A percentile compares a stretch with the other conserved stretches of the same genome.
These are phyloP conservation scores for Calophaca sinica DNA, from an alignment of 306 rosid genomes.

Conservation along the genomic window DNA sequence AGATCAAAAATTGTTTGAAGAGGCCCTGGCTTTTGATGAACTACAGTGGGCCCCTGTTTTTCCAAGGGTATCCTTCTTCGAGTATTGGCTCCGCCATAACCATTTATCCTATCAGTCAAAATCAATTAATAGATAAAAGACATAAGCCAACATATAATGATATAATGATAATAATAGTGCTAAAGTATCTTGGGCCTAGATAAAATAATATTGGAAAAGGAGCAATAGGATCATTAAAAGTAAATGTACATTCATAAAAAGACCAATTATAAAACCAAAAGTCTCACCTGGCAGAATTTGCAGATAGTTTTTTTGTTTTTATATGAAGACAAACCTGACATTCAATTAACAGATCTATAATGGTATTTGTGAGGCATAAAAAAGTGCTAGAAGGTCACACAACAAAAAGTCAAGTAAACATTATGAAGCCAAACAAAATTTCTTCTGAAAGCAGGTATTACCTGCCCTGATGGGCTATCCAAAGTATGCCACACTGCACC, in stretches of 20 bases:
- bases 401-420: slow-evolving; percentile 33
- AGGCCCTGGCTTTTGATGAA: slow-evolving; percentile 97
- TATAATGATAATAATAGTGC: slow-evolving; percentile 34
- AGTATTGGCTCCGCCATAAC: slow-evolving; percentile 73
- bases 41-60: slow-evolving; percentile 80
- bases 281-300: slow-evolving; percentile 74
- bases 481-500: slow-evolving; percentile 89
- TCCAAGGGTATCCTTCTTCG: slow-evolving; percentile 80
- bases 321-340: slow-evolving; percentile 94
- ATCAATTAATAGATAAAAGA: slow-evolving; percentile 36
- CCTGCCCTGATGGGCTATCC: slow-evolving; percentile 97
- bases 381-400: slow-evolving; percentile 29
- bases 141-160: slow-evolving; percentile 24
- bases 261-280: slow-evolving; percentile 42
- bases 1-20: slow-evolving; percentile 91
- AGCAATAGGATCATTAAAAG: slow-evolving; percentile 25
- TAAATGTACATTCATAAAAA: slow-evolving; percentile 14
- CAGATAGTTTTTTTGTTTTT: slow-evolving; percentile 68
- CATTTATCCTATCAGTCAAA: slow-evolving; percentile 65
- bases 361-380: slow-evolving; percentile 41
- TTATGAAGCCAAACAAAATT: slow-evolving; percentile 37
- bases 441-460: slow-evolving; percentile 44
- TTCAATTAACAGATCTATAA: slow-evolving; percentile 45
- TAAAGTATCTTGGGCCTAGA: slow-evolving; percentile 32
- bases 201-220: slow-evolving; percentile 5